A percentile compares a stretch with the other conserved stretches of the same genome.
Conservation (phyloP, 345 rosid genomes). For the Ailanthus altissimus region DNA sequence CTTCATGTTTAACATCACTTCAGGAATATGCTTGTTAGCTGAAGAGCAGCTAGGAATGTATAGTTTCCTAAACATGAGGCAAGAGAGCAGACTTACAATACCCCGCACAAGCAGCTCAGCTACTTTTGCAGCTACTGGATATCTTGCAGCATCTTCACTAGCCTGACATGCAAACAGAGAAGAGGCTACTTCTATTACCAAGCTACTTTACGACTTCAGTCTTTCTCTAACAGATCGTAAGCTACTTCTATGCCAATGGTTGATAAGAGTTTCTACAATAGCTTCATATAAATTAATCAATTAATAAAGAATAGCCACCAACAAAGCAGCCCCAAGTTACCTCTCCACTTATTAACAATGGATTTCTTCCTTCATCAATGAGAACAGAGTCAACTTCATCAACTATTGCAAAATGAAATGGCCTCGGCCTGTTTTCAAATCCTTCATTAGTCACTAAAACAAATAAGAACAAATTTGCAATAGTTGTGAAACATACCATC, state of each 20-base stretch:
- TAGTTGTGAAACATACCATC: conserved; percentile 60
- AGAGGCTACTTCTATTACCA: conserved; percentile 9
- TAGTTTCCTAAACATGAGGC: conserved; percentile 9
- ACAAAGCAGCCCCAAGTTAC: conserved; percentile 42
- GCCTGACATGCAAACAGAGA: conserved; percentile 55
- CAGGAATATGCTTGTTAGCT: conserved; percentile 9
- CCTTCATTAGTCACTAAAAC: conserved; percentile 14
- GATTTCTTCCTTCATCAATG: conserved; percentile 98
- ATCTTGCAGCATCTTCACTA: conserved; percentile 86
- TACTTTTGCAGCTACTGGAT: conserved; percentile 95
- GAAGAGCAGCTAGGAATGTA: conserved; percentile 7
- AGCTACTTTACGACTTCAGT: conserved; percentile 19
- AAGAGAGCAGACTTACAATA: conserved; percentile 50
- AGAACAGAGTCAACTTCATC: conserved; percentile 99
- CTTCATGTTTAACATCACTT: conserved; percentile 5
- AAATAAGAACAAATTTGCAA: conserved; percentile 15
- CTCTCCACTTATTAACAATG: conserved; percentile 94
- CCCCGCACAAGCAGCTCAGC: conserved; percentile 83
- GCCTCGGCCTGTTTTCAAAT: conserved; percentile 77
- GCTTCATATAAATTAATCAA: conserved; percentile 7
- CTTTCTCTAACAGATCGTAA: conserved; percentile 1
- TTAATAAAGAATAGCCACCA: conserved; percentile 7
- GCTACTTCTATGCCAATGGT: not conserved
- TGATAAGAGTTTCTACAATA: not conserved
- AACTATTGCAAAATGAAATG: conserved; percentile 93